Percentiles rank a stretch among this genome's conserved stretches.
phyloP scores from a whole-genome alignment of 306 rosid species.

The Morella rubra region DNA sequence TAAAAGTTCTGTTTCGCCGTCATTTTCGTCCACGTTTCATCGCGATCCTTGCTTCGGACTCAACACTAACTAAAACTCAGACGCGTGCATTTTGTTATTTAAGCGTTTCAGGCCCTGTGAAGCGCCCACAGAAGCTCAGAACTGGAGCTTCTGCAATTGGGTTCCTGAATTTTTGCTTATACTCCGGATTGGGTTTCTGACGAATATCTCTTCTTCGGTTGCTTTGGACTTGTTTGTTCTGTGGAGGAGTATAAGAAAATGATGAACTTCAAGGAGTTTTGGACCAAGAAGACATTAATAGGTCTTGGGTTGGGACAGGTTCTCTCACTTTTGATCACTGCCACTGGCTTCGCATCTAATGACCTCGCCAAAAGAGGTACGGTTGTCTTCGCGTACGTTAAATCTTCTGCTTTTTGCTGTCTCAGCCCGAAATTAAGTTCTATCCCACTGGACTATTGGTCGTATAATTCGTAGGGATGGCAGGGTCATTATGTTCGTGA shows the following conservation, averaged over 20 bases:
- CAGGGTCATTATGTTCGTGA: background rate
- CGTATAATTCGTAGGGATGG: background rate
- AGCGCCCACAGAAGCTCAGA: background rate
- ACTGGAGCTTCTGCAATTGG: constrained; percentile 6
- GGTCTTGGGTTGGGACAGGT: constrained; percentile 94
- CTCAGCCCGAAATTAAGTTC: background rate
- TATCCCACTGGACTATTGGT: background rate
- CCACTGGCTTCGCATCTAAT: constrained; percentile 85
- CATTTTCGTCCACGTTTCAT: background rate
- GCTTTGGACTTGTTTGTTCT: background rate
- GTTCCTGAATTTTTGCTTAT: background rate
- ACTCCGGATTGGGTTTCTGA: background rate
- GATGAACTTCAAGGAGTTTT: constrained; percentile 37
- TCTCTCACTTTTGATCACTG: constrained; percentile 84
- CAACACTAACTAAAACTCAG: background rate
- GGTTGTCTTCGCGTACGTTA: background rate
- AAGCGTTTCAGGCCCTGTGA: background rate
- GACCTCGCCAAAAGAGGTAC: constrained; percentile 82
- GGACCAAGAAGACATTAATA: constrained; percentile 58
- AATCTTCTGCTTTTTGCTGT: background rate
- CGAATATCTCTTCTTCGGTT: background rate
- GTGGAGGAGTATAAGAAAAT: constrained; percentile 24
- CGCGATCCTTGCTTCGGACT: background rate
- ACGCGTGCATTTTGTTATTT: background rate
- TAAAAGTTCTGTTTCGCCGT: background rate